These are phyloP conservation scores for Kwoniella sp. DNA, from an alignment of 768 basidiomycete genomes.

Conservation along the genomic window DNA sequence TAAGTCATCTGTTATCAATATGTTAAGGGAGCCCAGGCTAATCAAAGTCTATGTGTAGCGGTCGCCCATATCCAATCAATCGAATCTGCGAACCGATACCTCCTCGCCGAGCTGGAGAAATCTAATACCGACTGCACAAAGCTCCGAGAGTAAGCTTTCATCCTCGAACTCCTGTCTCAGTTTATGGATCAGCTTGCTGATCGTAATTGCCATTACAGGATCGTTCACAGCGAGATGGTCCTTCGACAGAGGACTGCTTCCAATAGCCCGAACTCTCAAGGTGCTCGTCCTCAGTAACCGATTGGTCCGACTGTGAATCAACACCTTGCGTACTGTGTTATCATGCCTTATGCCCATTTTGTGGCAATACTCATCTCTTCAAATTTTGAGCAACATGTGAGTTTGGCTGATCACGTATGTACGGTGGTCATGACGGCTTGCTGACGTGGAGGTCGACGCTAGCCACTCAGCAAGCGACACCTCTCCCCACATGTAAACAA, in stretches of 20 bases:
- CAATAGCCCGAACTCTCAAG: constrained; percentile 6
- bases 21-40: not conserved
- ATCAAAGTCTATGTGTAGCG: constrained; percentile 58
- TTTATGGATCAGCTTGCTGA: not conserved
- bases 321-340: no score
- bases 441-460: no score
- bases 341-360: no score
- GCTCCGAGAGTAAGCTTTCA: constrained; percentile 33
- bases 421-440: no score
- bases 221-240: constrained; percentile 17
- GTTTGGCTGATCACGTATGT: no score
- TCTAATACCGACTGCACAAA: constrained; percentile 17
- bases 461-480: no score
- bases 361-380: no score
- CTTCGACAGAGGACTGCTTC: constrained; percentile 14
- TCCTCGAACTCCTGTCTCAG: no score
- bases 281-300: constrained; percentile 8
- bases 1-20: constrained; percentile 56
- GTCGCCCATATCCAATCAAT: constrained; percentile 85
- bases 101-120: constrained; percentile 21
- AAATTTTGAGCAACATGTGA: no score
- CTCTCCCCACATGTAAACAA: no score
- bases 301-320: no score
- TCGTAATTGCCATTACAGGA: constrained; percentile 1
- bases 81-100: constrained; percentile 59